Percentiles rank a stretch among this genome's conserved stretches.
phyloP scores from a whole-genome alignment of 495 filamentous ascomycete genomes.

The Xylaria curta region DNA sequence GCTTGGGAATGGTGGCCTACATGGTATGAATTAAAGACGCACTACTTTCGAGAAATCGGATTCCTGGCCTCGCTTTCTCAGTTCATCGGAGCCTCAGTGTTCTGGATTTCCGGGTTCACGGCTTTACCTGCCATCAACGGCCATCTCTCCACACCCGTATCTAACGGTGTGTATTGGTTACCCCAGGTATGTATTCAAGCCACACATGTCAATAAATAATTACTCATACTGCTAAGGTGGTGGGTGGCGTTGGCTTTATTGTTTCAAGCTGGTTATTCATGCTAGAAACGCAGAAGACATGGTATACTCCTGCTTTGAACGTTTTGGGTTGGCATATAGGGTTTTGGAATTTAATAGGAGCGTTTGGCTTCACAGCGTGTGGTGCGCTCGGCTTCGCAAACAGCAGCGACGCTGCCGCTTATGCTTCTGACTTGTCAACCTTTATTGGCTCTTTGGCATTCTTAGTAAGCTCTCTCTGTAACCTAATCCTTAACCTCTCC shows the following conservation, averaged over 20 bases:
- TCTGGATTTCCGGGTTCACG: conserved; percentile 73
- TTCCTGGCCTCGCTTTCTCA: conserved; percentile 70
- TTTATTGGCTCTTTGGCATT: conserved; percentile 77
- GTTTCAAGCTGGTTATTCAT: conserved; percentile 67
- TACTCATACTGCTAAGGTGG: conserved; percentile 53
- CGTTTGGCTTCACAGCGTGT: conserved; percentile 72
- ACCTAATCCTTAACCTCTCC: neutral
- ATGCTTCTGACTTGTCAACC: conserved; percentile 63
- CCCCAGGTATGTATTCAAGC: conserved; percentile 6
- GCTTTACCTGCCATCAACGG: conserved; percentile 64
- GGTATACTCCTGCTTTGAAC: conserved; percentile 65
- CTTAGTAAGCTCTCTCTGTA: conserved; percentile 44
- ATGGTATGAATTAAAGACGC: conserved; percentile 59
- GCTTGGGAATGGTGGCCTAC: conserved; percentile 69
- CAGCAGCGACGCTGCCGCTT: conserved; percentile 50
- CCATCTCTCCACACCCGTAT: conserved; percentile 39
- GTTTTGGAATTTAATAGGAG: conserved; percentile 55
- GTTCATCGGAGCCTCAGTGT: conserved; percentile 68
- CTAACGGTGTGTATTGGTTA: conserved; percentile 67
- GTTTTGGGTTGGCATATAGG: conserved; percentile 64
- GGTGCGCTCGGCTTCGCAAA: conserved; percentile 64
- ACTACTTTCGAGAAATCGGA: conserved; percentile 72
- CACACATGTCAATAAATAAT: neutral
- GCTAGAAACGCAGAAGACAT: conserved; percentile 71
- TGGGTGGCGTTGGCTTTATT: conserved; percentile 70